Percentiles rank a stretch among this genome's conserved stretches.
These are phyloP conservation scores for Boletus smithii DNA, from an alignment of 1,284 basidiomycete genomes.

Conservation along the genomic window DNA sequence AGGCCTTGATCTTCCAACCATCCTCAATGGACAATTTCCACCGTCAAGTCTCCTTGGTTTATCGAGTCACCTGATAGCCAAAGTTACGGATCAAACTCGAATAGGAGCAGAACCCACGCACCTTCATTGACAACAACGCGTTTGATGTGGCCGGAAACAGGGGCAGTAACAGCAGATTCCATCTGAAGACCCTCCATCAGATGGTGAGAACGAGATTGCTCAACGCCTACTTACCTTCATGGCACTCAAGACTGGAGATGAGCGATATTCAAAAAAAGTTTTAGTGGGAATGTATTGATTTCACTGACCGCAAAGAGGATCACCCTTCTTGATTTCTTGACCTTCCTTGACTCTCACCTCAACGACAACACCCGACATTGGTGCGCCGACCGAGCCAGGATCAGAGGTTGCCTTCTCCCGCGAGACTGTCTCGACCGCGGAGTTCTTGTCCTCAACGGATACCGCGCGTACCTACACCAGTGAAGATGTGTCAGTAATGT, in stretches of 20 bases:
- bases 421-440: slow-evolving; percentile 90
- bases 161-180: slow-evolving; percentile 94
- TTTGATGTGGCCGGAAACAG: slow-evolving; percentile 93
- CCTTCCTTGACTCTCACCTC: slow-evolving; percentile 98
- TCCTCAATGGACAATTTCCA: slow-evolving; percentile 74
- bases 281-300: neutral
- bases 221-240: slow-evolving; percentile 68
- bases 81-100: slow-evolving; percentile 5
- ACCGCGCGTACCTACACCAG: slow-evolving; percentile 77
- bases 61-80: slow-evolving; percentile 71
- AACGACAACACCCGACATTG: slow-evolving; percentile 97
- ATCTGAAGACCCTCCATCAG: slow-evolving; percentile 57
- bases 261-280: slow-evolving; percentile 7
- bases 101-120: slow-evolving; percentile 27
- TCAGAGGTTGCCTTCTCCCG: slow-evolving; percentile 92
- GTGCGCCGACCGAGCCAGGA: slow-evolving; percentile 93
- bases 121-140: slow-evolving; percentile 87
- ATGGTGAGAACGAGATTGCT: slow-evolving; percentile 4
- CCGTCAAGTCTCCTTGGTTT: slow-evolving; percentile 82
- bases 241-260: slow-evolving; percentile 69
- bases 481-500: slow-evolving; percentile 13
- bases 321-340: slow-evolving; percentile 95
- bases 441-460: slow-evolving; percentile 92
- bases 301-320: slow-evolving; percentile 79
- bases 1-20: slow-evolving; percentile 2